Evolutionary conservation across 208 protist genomes (phyloP).

Genomic region (Phytomonas sp.): DNA sequence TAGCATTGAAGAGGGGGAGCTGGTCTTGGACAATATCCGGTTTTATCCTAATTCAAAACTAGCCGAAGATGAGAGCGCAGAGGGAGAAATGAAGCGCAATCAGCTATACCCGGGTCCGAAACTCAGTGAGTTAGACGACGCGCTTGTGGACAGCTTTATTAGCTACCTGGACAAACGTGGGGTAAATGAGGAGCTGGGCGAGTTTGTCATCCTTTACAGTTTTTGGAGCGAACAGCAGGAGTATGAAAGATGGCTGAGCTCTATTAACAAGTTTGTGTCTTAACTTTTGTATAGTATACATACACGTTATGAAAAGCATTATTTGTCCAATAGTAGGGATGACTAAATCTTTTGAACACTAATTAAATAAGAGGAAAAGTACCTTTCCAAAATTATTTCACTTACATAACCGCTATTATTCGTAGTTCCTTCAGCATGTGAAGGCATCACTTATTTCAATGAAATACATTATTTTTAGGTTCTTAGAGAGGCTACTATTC

Average conservation of each 20-base stretch:
- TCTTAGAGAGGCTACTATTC: neutral
- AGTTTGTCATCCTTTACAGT: constrained; percentile 73
- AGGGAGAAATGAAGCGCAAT: constrained; percentile 33
- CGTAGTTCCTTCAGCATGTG: neutral
- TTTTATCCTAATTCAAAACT: constrained; percentile 54
- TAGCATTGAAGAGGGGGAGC: constrained; percentile 70
- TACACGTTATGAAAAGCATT: constrained; percentile 9
- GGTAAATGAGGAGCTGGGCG: constrained; percentile 69
- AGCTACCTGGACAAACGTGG: constrained; percentile 75
- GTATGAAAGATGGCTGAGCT: constrained; percentile 81
- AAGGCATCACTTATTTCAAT: neutral
- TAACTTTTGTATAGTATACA: constrained; percentile 25
- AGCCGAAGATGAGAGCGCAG: constrained; percentile 47
- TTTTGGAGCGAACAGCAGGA: constrained; percentile 89
- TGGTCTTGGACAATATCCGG: constrained; percentile 70
- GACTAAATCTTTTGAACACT: constrained; percentile 7
- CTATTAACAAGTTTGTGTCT: constrained; percentile 67
- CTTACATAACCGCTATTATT: neutral
- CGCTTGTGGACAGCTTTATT: constrained; percentile 65
- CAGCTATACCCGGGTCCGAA: constrained; percentile 70
- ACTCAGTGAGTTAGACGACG: constrained; percentile 69
- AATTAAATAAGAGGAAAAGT: constrained; percentile 11
- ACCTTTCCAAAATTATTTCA: constrained; percentile 4
- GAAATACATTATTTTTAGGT: neutral
- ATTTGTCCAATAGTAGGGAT: constrained; percentile 8